Evolutionary conservation across 2,329 filamentous ascomycete genomes (phyloP), one percentile per base, ranked within the genome.

Genomic region (Geosmithia morbida): DNA sequence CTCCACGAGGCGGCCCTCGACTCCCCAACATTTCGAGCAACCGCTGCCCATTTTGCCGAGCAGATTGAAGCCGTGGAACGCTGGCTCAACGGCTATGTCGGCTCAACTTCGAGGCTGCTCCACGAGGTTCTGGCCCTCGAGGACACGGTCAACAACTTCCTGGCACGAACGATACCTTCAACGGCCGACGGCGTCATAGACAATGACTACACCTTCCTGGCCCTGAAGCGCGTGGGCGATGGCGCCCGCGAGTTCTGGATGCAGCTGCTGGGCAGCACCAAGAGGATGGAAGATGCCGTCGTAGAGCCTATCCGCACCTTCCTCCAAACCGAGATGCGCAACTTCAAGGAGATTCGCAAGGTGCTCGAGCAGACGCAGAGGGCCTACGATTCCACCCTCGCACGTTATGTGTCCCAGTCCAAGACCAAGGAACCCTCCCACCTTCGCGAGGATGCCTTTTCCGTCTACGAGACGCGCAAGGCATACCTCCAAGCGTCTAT

Each of bases 1-100:
- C 75, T 97, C 56, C 92, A 90, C 67, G 92, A 98, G 75, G 92
- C 92, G 46, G 85, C 88, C 18, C 84, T 97, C 68, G 92, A 98
- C 66, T 96, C 89, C 40, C 92, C 92, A 22, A 94, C 89, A 37
- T 97, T 97, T 64, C 87, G 92, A 53, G 87, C 89, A 44, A 86
- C 86, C 19, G 79, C 87, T 41, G 69, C 84, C 44, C 87, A 96
- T 67, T 95, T 95, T 60, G 76, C 80, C 52, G 92, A 97, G 54
- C 90, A 98, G 68, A 79, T 95, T 57, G 92, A 97, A 54, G 75
- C 80, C 48, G 77, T 97, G 50, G 92, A 97, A 65, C 81, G 79
- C 73, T 98, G 92, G 92, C 84, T 98, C 29, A 88, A 75, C 41
- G 68, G 67, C 46, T 78, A 78, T 53, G 66, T 70, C 44, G 67